Evolutionary conservation across 371 early-diverging fungal species (phyloP).

Genomic region (Mucor circinelloides): DNA sequence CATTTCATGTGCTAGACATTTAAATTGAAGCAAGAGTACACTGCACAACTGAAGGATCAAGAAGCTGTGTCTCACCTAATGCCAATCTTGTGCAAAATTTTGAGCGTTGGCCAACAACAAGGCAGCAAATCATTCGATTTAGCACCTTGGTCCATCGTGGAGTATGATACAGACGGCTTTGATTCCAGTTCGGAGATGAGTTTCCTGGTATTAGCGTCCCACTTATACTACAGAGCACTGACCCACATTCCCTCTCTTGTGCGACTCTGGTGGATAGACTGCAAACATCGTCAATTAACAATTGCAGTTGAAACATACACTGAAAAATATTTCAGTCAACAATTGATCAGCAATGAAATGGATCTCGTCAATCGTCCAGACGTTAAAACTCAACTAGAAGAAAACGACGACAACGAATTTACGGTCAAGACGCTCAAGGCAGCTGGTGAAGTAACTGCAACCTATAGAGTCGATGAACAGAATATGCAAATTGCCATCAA

Average conservation of each 20-base stretch:
- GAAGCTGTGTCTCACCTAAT: constrained; percentile 58
- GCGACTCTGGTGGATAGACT: constrained; percentile 80
- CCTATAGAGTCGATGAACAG: constrained; percentile 86
- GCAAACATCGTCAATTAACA: constrained; percentile 76
- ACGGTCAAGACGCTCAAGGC: constrained; percentile 70
- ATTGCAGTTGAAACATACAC: constrained; percentile 79
- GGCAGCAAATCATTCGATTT: constrained; percentile 65
- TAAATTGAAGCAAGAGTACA: constrained; percentile 68
- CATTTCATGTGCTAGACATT: constrained; percentile 61
- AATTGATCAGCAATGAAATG: constrained; percentile 70
- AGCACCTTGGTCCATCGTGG: constrained; percentile 69
- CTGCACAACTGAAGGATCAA: constrained; percentile 62
- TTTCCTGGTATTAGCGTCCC: constrained; percentile 69
- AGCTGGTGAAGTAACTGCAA: constrained; percentile 74
- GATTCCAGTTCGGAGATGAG: constrained; percentile 59
- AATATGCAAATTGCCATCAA: constrained; percentile 81
- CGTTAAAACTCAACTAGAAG: constrained; percentile 46
- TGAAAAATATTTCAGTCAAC: constrained; percentile 70
- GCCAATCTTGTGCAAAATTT: constrained; percentile 62
- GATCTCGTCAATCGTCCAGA: constrained; percentile 53
- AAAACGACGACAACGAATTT: constrained; percentile 61
- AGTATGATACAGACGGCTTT: constrained; percentile 68
- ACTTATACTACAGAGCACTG: constrained; percentile 72
- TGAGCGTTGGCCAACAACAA: constrained; percentile 62
- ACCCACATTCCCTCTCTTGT: constrained; percentile 74